Percentiles rank a stretch among this genome's conserved stretches.
These are phyloP conservation scores for Trichoderma oligosporum DNA, from an alignment of 2,329 filamentous ascomycete genomes.

Conservation along the genomic window DNA sequence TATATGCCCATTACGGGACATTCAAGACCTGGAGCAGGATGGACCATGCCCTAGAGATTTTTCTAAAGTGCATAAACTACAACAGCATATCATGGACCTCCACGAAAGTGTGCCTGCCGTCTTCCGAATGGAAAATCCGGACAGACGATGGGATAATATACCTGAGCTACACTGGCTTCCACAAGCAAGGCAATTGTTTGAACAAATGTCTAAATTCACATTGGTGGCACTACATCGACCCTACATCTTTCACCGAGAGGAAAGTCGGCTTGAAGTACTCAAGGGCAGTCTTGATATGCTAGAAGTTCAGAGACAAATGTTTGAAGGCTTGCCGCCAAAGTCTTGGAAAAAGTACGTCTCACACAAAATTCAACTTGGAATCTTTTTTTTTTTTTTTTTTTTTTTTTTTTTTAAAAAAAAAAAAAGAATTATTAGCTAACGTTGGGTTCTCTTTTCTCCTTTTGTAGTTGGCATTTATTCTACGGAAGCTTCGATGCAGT, in stretches of 20 bases:
- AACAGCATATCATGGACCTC: conserved; percentile 47
- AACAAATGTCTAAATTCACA: conserved; percentile 50
- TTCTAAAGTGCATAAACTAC: conserved; percentile 50
- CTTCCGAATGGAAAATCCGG: conserved; percentile 54
- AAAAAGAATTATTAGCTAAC: background rate
- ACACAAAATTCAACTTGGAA: background rate
- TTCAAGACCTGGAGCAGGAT: conserved; percentile 54
- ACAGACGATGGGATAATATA: conserved; percentile 53
- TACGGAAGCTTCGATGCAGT: conserved; percentile 63
- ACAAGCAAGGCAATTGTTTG: conserved; percentile 42
- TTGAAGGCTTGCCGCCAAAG: conserved; percentile 46
- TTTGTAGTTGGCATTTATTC: conserved; percentile 49
- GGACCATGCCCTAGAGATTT: conserved; percentile 54
- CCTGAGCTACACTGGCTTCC: conserved; percentile 53
- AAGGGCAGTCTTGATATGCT: conserved; percentile 54
- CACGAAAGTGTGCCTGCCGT: conserved; percentile 48
- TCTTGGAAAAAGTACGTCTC: conserved; percentile 43
- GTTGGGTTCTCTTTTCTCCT: too few species aligned
- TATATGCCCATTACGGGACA: conserved; percentile 47
- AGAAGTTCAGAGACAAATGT: conserved; percentile 49
- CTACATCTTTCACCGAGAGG: conserved; percentile 56
- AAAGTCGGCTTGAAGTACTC: conserved; percentile 53
- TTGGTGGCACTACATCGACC: conserved; percentile 59
- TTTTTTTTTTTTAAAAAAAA: too few species aligned
- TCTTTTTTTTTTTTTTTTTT: too few species aligned